A percentile compares a stretch with the other conserved stretches of the same genome.
These are phyloP conservation scores for Nannizzia gypsea DNA, from an alignment of 2,329 filamentous ascomycete species.

Conservation along the genomic window DNA sequence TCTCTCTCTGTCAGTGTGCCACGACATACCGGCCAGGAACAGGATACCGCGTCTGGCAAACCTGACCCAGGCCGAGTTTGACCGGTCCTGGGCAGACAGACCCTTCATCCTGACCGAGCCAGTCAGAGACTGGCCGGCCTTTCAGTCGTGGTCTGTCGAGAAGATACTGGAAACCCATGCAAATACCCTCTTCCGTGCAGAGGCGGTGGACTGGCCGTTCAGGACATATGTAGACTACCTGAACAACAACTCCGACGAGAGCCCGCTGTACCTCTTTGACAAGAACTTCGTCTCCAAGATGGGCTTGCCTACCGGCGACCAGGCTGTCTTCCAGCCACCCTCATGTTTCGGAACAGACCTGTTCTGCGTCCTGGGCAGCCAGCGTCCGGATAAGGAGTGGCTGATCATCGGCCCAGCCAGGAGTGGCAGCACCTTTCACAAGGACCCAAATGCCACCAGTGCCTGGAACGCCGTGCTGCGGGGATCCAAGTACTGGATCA, in stretches of 20 bases:
- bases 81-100: conserved; percentile 59
- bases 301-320: conserved; percentile 39
- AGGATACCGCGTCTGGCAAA: conserved; percentile 58
- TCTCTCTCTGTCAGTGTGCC: conserved; percentile 54
- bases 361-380: conserved; percentile 63
- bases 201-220: conserved; percentile 86
- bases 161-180: conserved; percentile 53
- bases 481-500: conserved; percentile 95
- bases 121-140: conserved; percentile 71
- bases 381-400: conserved; percentile 83
- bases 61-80: conserved; percentile 62
- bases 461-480: conserved; percentile 92
- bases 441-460: conserved; percentile 56
- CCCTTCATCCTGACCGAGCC: conserved; percentile 81
- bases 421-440: conserved; percentile 91
- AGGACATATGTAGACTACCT: conserved; percentile 75
- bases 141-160: conserved; percentile 60
- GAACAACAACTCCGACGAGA: conserved; percentile 67
- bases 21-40: conserved; percentile 60
- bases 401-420: conserved; percentile 78
- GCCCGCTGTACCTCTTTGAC: conserved; percentile 87
- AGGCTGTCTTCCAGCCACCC: conserved; percentile 62
- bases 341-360: conserved; percentile 77
- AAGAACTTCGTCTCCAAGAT: conserved; percentile 79
- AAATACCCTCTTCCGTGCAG: conserved; percentile 65